Conservation (phyloP, 306 rosid genomes). For the Chamaecrista fasciculata region DNA sequence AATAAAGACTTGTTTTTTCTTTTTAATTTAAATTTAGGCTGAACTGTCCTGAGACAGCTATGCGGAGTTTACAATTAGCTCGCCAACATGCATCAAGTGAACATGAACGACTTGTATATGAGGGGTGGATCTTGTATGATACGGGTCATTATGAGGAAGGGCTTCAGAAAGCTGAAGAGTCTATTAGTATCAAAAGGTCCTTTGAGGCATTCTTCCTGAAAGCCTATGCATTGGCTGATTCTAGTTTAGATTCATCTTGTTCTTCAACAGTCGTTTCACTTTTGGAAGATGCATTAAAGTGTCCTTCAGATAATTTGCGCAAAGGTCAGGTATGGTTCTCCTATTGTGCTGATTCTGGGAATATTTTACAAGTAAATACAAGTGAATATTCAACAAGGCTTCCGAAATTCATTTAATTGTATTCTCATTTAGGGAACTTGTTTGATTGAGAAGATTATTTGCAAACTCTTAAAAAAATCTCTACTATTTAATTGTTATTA, state of each 20-base stretch:
- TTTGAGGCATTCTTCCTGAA: slow-evolving; percentile 91
- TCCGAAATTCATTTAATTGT: neutral
- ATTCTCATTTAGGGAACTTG: neutral
- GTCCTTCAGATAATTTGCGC: slow-evolving; percentile 93
- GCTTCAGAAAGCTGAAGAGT: slow-evolving; percentile 85
- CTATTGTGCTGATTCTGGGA: slow-evolving; percentile 22
- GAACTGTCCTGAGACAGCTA: slow-evolving; percentile 86
- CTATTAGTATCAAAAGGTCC: slow-evolving; percentile 76
- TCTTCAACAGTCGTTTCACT: slow-evolving; percentile 79
- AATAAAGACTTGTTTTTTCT: slow-evolving; percentile 21
- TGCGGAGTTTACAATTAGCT: slow-evolving; percentile 90
- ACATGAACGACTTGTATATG: slow-evolving; percentile 80
- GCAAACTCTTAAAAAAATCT: neutral
- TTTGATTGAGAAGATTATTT: neutral
- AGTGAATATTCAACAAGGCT: neutral
- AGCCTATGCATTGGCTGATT: slow-evolving; percentile 93
- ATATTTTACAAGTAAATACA: neutral
- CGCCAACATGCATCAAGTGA: slow-evolving; percentile 82
- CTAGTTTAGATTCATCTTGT: slow-evolving; percentile 67
- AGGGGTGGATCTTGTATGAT: slow-evolving; percentile 93
- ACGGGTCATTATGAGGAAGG: slow-evolving; percentile 93
- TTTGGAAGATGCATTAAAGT: slow-evolving; percentile 83
- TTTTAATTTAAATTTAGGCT: slow-evolving; percentile 50
- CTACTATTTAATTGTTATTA: neutral
- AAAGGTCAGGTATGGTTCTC: slow-evolving; percentile 81